phyloP scores from a whole-genome alignment of 352 stramenopile species.

The Globisporangium spiculum region DNA sequence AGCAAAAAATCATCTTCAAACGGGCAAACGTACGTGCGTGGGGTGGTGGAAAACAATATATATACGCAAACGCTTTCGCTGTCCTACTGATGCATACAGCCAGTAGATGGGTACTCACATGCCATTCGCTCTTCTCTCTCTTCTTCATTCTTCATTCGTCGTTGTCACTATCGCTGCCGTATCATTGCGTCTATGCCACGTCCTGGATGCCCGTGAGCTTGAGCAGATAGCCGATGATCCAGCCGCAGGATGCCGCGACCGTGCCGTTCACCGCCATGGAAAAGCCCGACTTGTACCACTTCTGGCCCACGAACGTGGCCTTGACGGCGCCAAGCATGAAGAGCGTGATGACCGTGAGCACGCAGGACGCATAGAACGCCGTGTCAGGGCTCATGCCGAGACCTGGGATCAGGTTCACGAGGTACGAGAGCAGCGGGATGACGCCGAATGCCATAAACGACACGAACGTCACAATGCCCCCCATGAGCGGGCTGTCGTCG shows the following conservation, averaged over 20 bases:
- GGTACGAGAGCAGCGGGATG: slow-evolving; percentile 93
- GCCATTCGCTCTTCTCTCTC: background rate
- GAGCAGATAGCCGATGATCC: slow-evolving; percentile 81
- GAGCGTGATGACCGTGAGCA: slow-evolving; percentile 91
- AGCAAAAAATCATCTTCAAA: background rate
- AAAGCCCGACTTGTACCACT: slow-evolving; percentile 59
- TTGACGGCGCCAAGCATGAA: slow-evolving; percentile 94
- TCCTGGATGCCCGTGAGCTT: slow-evolving; percentile 80
- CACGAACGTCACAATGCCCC: slow-evolving; percentile 86
- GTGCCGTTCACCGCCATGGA: slow-evolving; percentile 82
- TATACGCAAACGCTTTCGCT: slow-evolving; percentile 3
- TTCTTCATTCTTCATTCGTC: background rate
- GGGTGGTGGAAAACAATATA: slow-evolving; percentile 7
- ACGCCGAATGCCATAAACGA: slow-evolving; percentile 91
- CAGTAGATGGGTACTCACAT: slow-evolving; percentile 1
- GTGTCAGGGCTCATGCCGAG: slow-evolving; percentile 55
- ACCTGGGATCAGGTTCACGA: slow-evolving; percentile 80
- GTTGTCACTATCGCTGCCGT: background rate
- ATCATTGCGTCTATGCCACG: slow-evolving; percentile 34
- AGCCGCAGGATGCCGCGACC: slow-evolving; percentile 67
- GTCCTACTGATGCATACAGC: background rate
- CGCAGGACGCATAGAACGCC: slow-evolving; percentile 91
- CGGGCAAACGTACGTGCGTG: background rate
- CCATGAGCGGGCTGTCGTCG: slow-evolving; percentile 84
- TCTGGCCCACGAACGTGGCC: slow-evolving; percentile 76